phyloP scores from a whole-genome alignment of 2,329 filamentous ascomycete species.

The Fusarium pseudocircinatum region DNA sequence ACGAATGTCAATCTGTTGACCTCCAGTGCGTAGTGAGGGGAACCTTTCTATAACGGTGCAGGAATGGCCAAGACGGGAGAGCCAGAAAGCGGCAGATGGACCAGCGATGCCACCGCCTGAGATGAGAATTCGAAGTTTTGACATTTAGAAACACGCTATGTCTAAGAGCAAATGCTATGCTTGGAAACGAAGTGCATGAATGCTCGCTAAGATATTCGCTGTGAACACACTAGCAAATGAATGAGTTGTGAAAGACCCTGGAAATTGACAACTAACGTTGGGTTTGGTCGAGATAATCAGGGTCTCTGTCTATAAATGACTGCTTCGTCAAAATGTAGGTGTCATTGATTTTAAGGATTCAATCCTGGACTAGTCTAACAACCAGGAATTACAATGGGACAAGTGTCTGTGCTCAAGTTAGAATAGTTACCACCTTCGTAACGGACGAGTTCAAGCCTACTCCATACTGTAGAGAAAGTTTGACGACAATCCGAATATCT shows the following conservation, averaged over 20 bases:
- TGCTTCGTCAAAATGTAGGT: background rate
- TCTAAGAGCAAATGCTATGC: background rate
- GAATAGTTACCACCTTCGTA: background rate
- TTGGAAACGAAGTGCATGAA: background rate
- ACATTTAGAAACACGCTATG: background rate
- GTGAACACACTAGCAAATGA: background rate
- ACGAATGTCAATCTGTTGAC: constrained; percentile 59
- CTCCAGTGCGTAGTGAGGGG: constrained; percentile 49
- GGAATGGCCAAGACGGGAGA: constrained; percentile 49
- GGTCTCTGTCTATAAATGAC: background rate
- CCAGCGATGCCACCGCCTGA: constrained; percentile 58
- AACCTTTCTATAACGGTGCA: constrained; percentile 58
- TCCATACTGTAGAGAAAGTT: background rate
- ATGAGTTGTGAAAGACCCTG: background rate
- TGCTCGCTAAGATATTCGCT: background rate
- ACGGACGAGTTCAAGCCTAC: background rate
- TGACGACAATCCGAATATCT: background rate
- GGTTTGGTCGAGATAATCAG: background rate
- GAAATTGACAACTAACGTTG: background rate
- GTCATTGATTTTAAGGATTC: constrained; percentile 18
- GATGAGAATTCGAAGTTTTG: constrained; percentile 57
- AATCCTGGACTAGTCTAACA: background rate
- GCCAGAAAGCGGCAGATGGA: constrained; percentile 54
- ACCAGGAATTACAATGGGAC: background rate
- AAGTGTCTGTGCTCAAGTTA: background rate